phyloP scores from a whole-genome alignment of 441 rosid species.

The Daphne laureola region DNA sequence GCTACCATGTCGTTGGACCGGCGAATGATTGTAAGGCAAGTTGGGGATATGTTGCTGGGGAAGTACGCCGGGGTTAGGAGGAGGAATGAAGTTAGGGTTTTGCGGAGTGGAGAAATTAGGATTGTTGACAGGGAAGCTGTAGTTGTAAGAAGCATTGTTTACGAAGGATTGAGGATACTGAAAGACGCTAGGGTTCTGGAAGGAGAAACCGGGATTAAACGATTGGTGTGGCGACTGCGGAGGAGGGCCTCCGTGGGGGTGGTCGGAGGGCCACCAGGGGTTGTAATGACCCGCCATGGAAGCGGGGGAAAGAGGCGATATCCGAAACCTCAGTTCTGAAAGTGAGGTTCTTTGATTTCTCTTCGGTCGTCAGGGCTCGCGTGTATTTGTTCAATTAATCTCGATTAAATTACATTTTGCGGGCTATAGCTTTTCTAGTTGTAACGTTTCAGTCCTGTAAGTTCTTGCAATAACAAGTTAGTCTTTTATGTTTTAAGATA shows the following conservation, averaged over 20 bases:
- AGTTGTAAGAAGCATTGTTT: constrained; percentile 16
- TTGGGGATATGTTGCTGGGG: background rate
- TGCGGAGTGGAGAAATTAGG: constrained; percentile 20
- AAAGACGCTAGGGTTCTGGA: constrained; percentile 27
- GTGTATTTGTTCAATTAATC: constrained; percentile 21
- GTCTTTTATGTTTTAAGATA: no score
- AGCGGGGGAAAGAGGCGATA: constrained; percentile 9
- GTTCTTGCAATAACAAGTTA: no score
- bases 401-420: no score
- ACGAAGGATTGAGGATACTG: constrained; percentile 33
- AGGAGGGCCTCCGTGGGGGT: constrained; percentile 17
- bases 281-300: constrained; percentile 34
- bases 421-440: no score
- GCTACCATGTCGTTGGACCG: constrained; percentile 14
- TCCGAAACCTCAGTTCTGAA: no score
- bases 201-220: constrained; percentile 23
- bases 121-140: constrained; percentile 20
- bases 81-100: constrained; percentile 18
- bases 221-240: constrained; percentile 14
- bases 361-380: constrained; percentile 24
- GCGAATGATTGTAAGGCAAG: constrained; percentile 16
- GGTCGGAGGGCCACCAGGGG: constrained; percentile 27
- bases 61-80: constrained; percentile 13
- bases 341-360: no score
- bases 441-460: no score